phyloP scores from a whole-genome alignment of 148 eudicot genomes.

The Amaranthus hypochondriacus region DNA sequence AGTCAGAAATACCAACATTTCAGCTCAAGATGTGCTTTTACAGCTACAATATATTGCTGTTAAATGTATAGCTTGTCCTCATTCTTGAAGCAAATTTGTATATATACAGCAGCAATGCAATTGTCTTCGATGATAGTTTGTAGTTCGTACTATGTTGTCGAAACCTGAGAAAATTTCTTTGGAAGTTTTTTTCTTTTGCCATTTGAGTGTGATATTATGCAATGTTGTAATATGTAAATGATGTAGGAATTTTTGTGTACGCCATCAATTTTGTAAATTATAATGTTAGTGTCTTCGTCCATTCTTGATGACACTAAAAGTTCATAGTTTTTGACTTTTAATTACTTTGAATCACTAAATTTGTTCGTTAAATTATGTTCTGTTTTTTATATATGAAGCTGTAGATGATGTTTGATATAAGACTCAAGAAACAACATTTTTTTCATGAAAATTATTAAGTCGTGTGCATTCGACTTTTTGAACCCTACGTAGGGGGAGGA shows the following conservation, averaged over 20 bases:
- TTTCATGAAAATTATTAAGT: not conserved
- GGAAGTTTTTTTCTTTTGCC: constrained; percentile 1
- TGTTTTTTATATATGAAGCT: not conserved
- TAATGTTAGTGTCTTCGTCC: not conserved
- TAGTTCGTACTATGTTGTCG: constrained; percentile 12
- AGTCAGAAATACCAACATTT: not conserved
- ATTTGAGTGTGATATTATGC: constrained; percentile 14
- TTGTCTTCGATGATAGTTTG: constrained; percentile 10
- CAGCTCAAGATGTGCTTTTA: constrained; percentile 5
- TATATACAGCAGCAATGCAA: constrained; percentile 26
- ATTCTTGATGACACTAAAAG: too few relatives aligned
- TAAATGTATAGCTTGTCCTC: constrained; percentile 21
- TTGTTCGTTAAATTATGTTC: not conserved
- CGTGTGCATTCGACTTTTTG: not conserved
- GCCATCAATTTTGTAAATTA: constrained; percentile 25
- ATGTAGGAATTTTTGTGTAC: constrained; percentile 20
- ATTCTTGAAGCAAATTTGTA: constrained; percentile 25
- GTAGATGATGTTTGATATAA: not conserved
- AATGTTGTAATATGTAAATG: constrained; percentile 20
- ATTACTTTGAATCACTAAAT: not conserved
- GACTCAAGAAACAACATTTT: too few relatives aligned
- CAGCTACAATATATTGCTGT: constrained; percentile 3
- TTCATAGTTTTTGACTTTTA: too few relatives aligned
- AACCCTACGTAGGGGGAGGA: too few relatives aligned
- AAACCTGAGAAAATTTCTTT: not conserved